Conservation (phyloP, 2,329 filamentous ascomycete genomes). For the Orbilia javanica region DNA sequence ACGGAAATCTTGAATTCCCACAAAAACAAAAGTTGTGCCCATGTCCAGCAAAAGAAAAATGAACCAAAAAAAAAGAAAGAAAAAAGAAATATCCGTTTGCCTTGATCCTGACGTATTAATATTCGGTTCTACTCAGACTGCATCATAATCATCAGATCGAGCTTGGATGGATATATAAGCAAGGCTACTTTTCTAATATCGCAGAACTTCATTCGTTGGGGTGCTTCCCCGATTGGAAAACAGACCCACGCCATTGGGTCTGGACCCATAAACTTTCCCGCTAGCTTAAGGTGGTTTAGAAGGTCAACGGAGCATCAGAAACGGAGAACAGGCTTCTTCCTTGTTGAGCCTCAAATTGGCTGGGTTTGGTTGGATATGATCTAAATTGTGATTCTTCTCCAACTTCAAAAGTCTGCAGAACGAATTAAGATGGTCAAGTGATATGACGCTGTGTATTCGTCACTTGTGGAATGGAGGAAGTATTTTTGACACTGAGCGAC, state of each 20-base stretch:
- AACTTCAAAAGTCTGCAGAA: constrained; percentile 16
- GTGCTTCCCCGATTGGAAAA: constrained; percentile 49
- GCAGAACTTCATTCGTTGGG: constrained; percentile 22
- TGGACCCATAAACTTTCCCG: constrained; percentile 48
- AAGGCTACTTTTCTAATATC: constrained; percentile 27
- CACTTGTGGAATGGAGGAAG: neutral
- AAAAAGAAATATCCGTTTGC: constrained; percentile 9
- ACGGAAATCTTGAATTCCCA: constrained; percentile 37
- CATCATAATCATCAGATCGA: constrained; percentile 38
- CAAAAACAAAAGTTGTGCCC: constrained; percentile 1
- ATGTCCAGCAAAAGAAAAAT: neutral
- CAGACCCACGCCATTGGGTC: constrained; percentile 54
- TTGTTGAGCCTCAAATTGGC: constrained; percentile 56
- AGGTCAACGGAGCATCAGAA: constrained; percentile 37
- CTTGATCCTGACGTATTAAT: constrained; percentile 14
- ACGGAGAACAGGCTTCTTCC: constrained; percentile 31
- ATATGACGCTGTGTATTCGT: constrained; percentile 26
- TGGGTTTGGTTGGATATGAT: constrained; percentile 26
- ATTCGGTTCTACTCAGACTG: constrained; percentile 36
- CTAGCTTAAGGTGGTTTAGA: constrained; percentile 50
- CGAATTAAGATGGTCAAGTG: constrained; percentile 1
- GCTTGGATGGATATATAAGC: constrained; percentile 23
- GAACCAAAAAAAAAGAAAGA: constrained; percentile 2
- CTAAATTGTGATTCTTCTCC: neutral
- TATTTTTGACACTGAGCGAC: constrained; percentile 6